Evolutionary conservation across 768 basidiomycete genomes (phyloP).

Genomic region (Kondoa malvinella): DNA sequence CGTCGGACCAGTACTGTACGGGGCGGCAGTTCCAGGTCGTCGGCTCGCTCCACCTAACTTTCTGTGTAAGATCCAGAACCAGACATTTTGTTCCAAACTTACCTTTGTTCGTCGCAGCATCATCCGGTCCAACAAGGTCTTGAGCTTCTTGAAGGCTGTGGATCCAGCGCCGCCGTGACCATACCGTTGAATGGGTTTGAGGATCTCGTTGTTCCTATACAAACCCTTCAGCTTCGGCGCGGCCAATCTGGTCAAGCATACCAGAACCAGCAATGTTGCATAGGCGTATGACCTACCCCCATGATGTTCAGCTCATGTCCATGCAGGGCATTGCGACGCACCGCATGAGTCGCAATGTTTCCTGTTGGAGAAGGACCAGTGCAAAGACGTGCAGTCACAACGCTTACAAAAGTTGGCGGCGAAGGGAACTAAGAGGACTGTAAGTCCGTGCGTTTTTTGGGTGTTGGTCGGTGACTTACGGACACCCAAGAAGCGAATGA

Average conservation of each 20-base stretch:
- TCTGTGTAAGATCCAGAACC: neutral
- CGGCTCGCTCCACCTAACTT: constrained; percentile 51
- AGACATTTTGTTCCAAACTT: neutral
- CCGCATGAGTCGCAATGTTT: constrained; percentile 42
- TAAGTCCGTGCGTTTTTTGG: neutral
- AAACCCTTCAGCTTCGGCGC: too few species aligned
- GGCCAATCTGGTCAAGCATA: neutral
- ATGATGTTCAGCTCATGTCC: constrained; percentile 17
- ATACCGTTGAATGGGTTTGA: constrained; percentile 75
- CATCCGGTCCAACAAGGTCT: constrained; percentile 66
- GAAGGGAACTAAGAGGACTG: constrained; percentile 37
- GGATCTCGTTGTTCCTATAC: constrained; percentile 64
- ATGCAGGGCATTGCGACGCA: constrained; percentile 26
- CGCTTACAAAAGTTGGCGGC: constrained; percentile 83
- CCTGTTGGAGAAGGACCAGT: constrained; percentile 82
- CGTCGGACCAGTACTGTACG: constrained; percentile 70
- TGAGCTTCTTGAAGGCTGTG: constrained; percentile 73
- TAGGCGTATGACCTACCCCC: constrained; percentile 27
- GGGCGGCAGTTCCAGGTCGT: constrained; percentile 88
- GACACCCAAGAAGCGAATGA: constrained; percentile 56
- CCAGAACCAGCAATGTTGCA: constrained; percentile 65
- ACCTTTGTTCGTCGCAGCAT: constrained; percentile 62
- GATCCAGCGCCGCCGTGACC: constrained; percentile 62
- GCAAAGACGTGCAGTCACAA: constrained; percentile 84
- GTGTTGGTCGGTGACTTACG: constrained; percentile 37